Conservation (phyloP, 2,329 filamentous ascomycete species). For the Arthrinium puccinioides region DNA sequence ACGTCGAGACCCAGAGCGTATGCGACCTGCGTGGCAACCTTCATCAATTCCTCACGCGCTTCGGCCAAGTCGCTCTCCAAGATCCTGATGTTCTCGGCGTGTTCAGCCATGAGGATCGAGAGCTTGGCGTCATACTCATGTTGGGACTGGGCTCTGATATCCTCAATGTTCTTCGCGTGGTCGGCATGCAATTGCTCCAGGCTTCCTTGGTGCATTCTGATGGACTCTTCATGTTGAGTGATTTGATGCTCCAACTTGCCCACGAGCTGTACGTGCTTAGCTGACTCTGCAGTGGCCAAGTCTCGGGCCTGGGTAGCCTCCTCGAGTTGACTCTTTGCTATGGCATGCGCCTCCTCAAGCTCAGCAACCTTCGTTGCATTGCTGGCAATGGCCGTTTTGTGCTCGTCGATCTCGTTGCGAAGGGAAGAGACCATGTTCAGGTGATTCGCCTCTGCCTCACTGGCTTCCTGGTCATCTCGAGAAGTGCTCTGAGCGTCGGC, state of each 20-base stretch:
- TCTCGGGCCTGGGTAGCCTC: slow-evolving; percentile 56
- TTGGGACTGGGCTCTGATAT: slow-evolving; percentile 40
- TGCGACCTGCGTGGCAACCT: slow-evolving; percentile 56
- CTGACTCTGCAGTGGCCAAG: slow-evolving; percentile 35
- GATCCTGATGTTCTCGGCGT: slow-evolving; percentile 46
- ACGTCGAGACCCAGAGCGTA: slow-evolving; percentile 54
- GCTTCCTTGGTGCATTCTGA: slow-evolving; percentile 46
- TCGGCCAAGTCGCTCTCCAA: slow-evolving; percentile 57
- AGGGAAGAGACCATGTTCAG: slow-evolving; percentile 54
- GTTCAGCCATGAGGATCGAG: slow-evolving; percentile 51
- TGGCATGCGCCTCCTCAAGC: slow-evolving; percentile 65
- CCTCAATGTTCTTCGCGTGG: slow-evolving; percentile 43
- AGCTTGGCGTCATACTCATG: slow-evolving; percentile 51
- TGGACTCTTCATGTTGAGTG: slow-evolving; percentile 48
- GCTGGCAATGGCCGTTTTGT: slow-evolving; percentile 64
- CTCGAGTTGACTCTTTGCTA: slow-evolving; percentile 60
- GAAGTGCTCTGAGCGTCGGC: slow-evolving; percentile 33
- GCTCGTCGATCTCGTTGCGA: slow-evolving; percentile 71
- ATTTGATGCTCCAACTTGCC: slow-evolving; percentile 52
- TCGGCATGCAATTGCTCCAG: slow-evolving; percentile 40
- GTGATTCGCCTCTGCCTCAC: slow-evolving; percentile 46
- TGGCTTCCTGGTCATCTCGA: slow-evolving; percentile 33
- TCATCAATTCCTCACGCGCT: slow-evolving; percentile 59
- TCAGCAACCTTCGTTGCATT: slow-evolving; percentile 65
- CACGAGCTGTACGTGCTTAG: slow-evolving; percentile 39